phyloP scores from a whole-genome alignment of 106 monocot species.

The Triglochin maritima region DNA sequence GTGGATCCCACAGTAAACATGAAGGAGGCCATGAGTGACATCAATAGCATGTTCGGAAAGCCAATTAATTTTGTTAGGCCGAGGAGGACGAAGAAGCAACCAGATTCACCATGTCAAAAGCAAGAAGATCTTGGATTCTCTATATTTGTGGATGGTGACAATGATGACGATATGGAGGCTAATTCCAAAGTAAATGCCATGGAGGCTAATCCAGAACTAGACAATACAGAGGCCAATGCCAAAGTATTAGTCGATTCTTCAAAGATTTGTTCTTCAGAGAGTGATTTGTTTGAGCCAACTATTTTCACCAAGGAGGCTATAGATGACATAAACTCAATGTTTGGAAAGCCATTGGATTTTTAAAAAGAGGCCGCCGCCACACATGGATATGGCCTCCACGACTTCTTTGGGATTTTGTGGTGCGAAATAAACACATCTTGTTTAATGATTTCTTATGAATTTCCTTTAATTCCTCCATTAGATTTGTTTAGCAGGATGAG shows the following conservation, averaged over 20 bases:
- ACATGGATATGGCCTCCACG: no score
- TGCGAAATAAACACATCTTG: no score
- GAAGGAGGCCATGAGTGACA: conserved; percentile 88
- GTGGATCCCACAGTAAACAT: conserved; percentile 86
- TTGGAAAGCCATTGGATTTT: conserved; percentile 73
- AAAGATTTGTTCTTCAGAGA: conserved; percentile 2
- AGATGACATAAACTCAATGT: conserved; percentile 84
- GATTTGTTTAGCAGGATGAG: no score
- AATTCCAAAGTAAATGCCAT: conserved; percentile 28
- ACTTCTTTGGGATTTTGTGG: background rate
- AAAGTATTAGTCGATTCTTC: background rate
- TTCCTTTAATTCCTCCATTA: no score
- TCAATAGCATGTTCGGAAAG: conserved; percentile 80
- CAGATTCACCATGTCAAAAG: conserved; percentile 9
- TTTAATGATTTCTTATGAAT: no score
- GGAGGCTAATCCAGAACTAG: conserved; percentile 26
- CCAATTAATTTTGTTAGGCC: conserved; percentile 41
- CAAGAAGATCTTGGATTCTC: conserved; percentile 25
- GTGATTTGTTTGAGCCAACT: conserved; percentile 75
- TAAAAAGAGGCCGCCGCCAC: conserved; percentile 1
- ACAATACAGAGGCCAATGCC: conserved; percentile 10
- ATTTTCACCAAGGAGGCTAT: conserved; percentile 70
- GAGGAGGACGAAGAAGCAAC: conserved; percentile 26
- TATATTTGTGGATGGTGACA: conserved; percentile 50
- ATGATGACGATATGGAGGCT: conserved; percentile 15